Base-by-base conservation (phyloP, 2,329 filamentous ascomycete genomes). In the Penicillium brasilianum region DNA sequence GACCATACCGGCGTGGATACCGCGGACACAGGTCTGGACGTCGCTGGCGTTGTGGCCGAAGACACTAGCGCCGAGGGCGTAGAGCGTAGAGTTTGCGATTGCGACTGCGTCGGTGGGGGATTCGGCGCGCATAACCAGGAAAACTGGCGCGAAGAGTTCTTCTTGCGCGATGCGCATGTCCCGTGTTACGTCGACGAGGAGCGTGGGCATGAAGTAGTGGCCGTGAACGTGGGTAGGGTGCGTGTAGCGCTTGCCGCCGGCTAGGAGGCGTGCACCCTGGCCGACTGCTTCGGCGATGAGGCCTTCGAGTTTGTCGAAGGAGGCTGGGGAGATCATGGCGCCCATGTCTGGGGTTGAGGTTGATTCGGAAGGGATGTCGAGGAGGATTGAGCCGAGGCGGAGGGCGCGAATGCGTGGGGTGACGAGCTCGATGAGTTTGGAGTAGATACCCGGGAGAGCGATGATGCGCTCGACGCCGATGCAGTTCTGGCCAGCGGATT, bases 391-490 rank as follows among this genome's bases (percentile, higher is more conserved):
- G 2, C 95, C 95, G 1, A 95, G 83, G 20, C 91, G 88, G 16
- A 99, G 82, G 11, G 85, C 84, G 63, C 84, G 83, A 66, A 98
- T 91, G 63, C 90, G 88, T 11, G 90, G 89, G 55, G 87, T 85
- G 20, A 99, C 85, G 62, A 88, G 83, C 5, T 82, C 77, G 55
- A 97, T 80, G 22, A 99, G 85, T 58, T 82, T 82, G 64, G 90
- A 83, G 80, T 98, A 96, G 55, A 91, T 84, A n/a, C 80, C 82
- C 1, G 92, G 89, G 16, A 91, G 85, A 25, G 90, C 92, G 68
- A 98, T 89, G 72, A 98, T 89, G 58, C 95, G 90, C 80, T 99
- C 95, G 68, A 97, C 94, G 58, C 95, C 95, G 73, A 99, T 94
- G 78, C 95, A 99, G 80, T 99, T 99, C 77, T 99, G 95, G 1